Evolutionary conservation across 805 yeast genomes (phyloP), one percentile per base, ranked within the genome.

Genomic region (Schwanniomyces polymorphus): DNA sequence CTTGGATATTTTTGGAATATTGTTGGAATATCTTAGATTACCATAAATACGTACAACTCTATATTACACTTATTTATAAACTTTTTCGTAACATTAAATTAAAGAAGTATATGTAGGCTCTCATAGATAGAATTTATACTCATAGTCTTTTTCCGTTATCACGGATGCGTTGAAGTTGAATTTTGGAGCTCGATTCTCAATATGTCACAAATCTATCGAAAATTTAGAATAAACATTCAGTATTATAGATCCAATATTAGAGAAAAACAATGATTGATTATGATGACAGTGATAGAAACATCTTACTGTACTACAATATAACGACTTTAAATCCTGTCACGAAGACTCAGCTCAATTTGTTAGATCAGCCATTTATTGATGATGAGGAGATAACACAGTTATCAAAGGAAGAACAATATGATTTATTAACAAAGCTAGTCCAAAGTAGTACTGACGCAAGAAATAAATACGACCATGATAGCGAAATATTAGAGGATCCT

Each of bases 401-500:
- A 38, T 31, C 58, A n/a, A 50, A 49, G 1, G 69, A 65, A 40
- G 66, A 65, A 17, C 67, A 71, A 48, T 68, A 63, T 49, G 58
- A 57, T 41, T 48, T 68, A 12, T 57, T 73, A 44, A 65, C 57
- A 41, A 43, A 53, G 10, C 46, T 68, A n/a, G 61, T 68, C 27
- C 48, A 56, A 23, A 42, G 45, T 4, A 47, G 50, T 14, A 38
- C 45, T 3, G 49, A 48, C 27, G 42, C 35, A 9, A 11, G 23
- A 8, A 33, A 41, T 14, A 52, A 37, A 28, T 51, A 49, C 43
- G 40, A 46, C 18, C 43, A 45, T 34, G 37, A 52, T 7, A 60
- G 57, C 10, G 53, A 56, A 14, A 72, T 67, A 44, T 33, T 54
- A 21, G 60, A 60, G 25, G 77, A 72, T 46, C 75, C 76, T 1